These are phyloP conservation scores for Colletotrichum sidae DNA, from an alignment of 2,329 filamentous ascomycete species.

Conservation along the genomic window DNA sequence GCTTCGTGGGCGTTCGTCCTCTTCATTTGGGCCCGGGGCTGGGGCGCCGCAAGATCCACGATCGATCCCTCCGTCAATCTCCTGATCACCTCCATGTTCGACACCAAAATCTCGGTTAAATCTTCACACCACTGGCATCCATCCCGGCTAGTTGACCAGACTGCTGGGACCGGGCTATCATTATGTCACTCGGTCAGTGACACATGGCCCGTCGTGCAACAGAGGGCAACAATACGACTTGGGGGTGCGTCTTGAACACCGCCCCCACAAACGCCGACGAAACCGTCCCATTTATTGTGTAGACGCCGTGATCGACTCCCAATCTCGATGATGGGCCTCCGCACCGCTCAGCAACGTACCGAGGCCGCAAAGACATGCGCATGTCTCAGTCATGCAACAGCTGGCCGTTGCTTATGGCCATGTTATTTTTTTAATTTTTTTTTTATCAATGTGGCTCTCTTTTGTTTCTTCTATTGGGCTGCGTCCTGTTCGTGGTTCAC, in stretches of 20 bases:
- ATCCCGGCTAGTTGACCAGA: conserved; percentile 36
- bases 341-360: conserved; percentile 13
- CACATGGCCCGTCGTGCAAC: conserved; percentile 24
- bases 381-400: conserved; percentile 24
- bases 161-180: conserved; percentile 25
- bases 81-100: conserved; percentile 22
- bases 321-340: conserved; percentile 25
- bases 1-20: conserved; percentile 1
- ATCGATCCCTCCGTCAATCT: conserved; percentile 28
- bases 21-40: conserved; percentile 6
- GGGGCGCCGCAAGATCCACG: conserved; percentile 24
- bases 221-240: conserved; percentile 7
- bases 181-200: conserved; percentile 9
- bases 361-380: conserved; percentile 16
- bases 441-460: neutral
- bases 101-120: conserved; percentile 27
- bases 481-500: no score
- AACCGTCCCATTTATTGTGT: neutral
- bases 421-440: neutral
- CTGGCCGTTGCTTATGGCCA: conserved; percentile 8
- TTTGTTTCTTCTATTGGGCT: no score
- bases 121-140: conserved; percentile 18
- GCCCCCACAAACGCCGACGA: conserved; percentile 12
- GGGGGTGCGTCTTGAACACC: conserved; percentile 24
- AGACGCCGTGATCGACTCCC: conserved; percentile 20